Conservation (phyloP, 257 asterid genomes). For the Datura wrightii region DNA sequence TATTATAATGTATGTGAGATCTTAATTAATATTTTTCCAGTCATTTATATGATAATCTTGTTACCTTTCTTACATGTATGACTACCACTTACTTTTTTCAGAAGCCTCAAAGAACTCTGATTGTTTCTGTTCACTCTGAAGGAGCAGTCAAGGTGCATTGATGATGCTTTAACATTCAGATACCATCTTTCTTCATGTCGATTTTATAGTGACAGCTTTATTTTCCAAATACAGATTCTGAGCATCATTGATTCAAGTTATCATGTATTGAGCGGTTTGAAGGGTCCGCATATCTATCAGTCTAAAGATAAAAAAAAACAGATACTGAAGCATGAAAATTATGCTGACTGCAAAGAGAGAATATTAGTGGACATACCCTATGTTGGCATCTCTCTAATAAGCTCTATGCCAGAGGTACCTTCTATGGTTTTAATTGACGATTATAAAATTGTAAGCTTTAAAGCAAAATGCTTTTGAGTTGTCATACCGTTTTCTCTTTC, state of each 20-base stretch:
- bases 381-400: slow-evolving; percentile 88
- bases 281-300: slow-evolving; percentile 58
- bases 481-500: slow-evolving; percentile 41
- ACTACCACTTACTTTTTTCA: slow-evolving; percentile 49
- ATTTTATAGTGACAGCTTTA: slow-evolving; percentile 33
- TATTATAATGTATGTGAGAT: slow-evolving; percentile 8
- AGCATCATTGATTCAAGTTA: slow-evolving; percentile 80
- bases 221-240: slow-evolving; percentile 69
- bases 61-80: slow-evolving; percentile 5
- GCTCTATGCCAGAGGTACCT: slow-evolving; percentile 83
- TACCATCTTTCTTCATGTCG: slow-evolving; percentile 29
- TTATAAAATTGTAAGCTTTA: slow-evolving; percentile 13
- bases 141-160: slow-evolving; percentile 84
- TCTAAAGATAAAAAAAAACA: slow-evolving; percentile 61
- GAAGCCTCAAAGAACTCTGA: slow-evolving; percentile 88
- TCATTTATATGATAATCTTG: slow-evolving; percentile 18
- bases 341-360: slow-evolving; percentile 65
- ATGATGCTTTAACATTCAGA: slow-evolving; percentile 30
- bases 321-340: slow-evolving; percentile 54
- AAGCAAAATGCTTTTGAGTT: slow-evolving; percentile 24
- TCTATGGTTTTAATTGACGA: slow-evolving; percentile 5
- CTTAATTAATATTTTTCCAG: slow-evolving; percentile 20
- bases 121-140: slow-evolving; percentile 89
- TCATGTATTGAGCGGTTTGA: slow-evolving; percentile 76
- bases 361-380: slow-evolving; percentile 74